Base-by-base conservation (phyloP, 345 rosid species). In the Melaleuca quinquenervia region DNA sequence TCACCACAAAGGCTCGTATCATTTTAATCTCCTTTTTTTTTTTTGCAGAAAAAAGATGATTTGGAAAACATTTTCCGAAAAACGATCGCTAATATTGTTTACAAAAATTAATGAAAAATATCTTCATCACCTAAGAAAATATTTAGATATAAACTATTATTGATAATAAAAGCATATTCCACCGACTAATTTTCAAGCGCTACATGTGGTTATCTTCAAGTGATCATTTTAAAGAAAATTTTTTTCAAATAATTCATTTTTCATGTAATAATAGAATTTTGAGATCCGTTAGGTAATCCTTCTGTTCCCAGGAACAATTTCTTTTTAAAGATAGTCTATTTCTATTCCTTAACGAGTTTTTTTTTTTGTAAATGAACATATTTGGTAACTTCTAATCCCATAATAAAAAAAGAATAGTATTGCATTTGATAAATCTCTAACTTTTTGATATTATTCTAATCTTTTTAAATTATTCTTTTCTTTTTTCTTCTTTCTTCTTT, bases 31-130 rank as follows among this genome's bases (percentile, higher is more conserved):
- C 5, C 0, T 0, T 56, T 56, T 56, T 41, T 56, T 41, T 14
- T 56, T 10, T 26, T 0, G 0, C 0, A 0, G 5, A 24, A 56
- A 56, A 56, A 4, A 7, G 11, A 56, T 56, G 26, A 56, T 56
- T 56, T 10, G 0, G 26, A 56, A 55, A 11, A 0, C 5, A 56
- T 0, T 0, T 56, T 55, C 11, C 11, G 4, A 2, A 55, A 2
- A 56, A 56, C 0, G 0, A 26, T 56, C 11, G 24, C 13, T 56
- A 10, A 24, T 56, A 56, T 24, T 1, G 0, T 13, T 56, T 56
- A 26, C 0, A 56, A 49, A 56, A 26, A 26, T 56, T 24, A 26
- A 11, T 3, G 13, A 56, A 56, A 56, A 56, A 56, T 56, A 56
- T 56, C 24, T 56, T 26, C 29, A 56, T 56, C 26, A 3, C 11